phyloP scores from a whole-genome alignment of 345 rosid genomes.

The Populus alba region DNA sequence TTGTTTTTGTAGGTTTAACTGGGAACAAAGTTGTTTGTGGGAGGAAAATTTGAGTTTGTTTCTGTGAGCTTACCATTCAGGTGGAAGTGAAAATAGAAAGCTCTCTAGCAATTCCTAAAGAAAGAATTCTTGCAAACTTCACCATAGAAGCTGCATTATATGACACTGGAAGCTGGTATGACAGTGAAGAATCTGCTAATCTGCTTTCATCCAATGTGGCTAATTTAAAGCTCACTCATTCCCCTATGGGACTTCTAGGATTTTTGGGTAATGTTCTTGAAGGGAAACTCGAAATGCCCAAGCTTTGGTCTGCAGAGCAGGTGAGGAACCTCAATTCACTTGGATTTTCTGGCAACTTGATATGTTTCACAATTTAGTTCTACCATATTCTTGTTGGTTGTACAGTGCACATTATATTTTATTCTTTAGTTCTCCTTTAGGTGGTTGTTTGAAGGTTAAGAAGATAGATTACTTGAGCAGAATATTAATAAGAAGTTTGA shows the following conservation, averaged over 20 bases:
- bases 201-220: slow-evolving; percentile 64
- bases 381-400: not conserved
- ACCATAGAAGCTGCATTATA: slow-evolving; percentile 71
- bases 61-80: slow-evolving; percentile 35
- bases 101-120: slow-evolving; percentile 47
- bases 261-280: slow-evolving; percentile 70
- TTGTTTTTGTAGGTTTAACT: not conserved
- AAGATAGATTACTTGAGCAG: not conserved
- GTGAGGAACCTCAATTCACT: slow-evolving; percentile 43
- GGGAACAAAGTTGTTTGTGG: not conserved
- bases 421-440: not conserved
- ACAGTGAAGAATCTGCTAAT: slow-evolving; percentile 34
- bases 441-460: not conserved
- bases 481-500: not conserved
- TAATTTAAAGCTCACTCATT: slow-evolving; percentile 45
- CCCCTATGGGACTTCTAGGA: slow-evolving; percentile 45
- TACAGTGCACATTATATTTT: not conserved
- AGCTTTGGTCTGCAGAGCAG: slow-evolving; percentile 94
- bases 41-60: not conserved
- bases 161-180: slow-evolving; percentile 67
- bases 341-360: not conserved
- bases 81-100: slow-evolving; percentile 88
- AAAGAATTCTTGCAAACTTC: slow-evolving; percentile 50
- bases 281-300: slow-evolving; percentile 75
- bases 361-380: not conserved